Percentiles rank a stretch among this genome's conserved stretches.
These are phyloP conservation scores for Boletus vinaceobasis DNA, from an alignment of 768 basidiomycete genomes.

Conservation along the genomic window DNA sequence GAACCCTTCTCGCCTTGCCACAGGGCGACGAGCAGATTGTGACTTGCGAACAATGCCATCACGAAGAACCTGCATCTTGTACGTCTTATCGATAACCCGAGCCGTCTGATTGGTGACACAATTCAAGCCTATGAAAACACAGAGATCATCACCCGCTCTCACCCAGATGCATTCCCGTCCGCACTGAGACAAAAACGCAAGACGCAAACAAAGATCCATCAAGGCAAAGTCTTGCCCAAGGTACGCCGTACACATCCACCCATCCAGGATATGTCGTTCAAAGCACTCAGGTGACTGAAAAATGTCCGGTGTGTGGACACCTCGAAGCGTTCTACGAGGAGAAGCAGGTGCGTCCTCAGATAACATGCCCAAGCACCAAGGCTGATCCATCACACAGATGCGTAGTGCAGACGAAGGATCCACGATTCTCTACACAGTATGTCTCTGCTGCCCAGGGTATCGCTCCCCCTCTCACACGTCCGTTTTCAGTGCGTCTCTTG, in stretches of 20 bases:
- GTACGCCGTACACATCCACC: slow-evolving; percentile 41
- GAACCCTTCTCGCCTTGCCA: slow-evolving; percentile 83
- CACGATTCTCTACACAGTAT: slow-evolving; percentile 89
- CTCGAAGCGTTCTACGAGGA: slow-evolving; percentile 85
- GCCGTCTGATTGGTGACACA: not conserved
- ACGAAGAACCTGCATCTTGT: slow-evolving; percentile 88
- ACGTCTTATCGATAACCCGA: slow-evolving; percentile 32
- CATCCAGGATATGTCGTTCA: not conserved
- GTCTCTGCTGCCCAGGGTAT: slow-evolving; percentile 28
- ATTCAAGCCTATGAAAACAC: slow-evolving; percentile 84
- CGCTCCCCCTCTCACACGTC: slow-evolving; percentile 5
- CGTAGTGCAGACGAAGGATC: slow-evolving; percentile 94
- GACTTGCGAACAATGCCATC: slow-evolving; percentile 83
- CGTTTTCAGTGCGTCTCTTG: slow-evolving; percentile 62
- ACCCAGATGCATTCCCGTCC: slow-evolving; percentile 93
- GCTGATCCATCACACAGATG: slow-evolving; percentile 42
- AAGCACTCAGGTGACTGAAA: slow-evolving; percentile 69
- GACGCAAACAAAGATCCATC: slow-evolving; percentile 80
- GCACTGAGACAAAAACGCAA: slow-evolving; percentile 82
- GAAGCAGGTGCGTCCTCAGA: slow-evolving; percentile 58
- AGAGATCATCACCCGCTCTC: slow-evolving; percentile 84
- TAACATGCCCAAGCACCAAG: not conserved
- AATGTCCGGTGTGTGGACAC: slow-evolving; percentile 85
- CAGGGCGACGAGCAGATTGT: slow-evolving; percentile 70
- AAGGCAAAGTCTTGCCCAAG: slow-evolving; percentile 64